Evolutionary conservation across 495 filamentous ascomycete species (phyloP), one percentile per base, ranked within the genome.

Genomic region (Sphaerosporella brunnea): DNA sequence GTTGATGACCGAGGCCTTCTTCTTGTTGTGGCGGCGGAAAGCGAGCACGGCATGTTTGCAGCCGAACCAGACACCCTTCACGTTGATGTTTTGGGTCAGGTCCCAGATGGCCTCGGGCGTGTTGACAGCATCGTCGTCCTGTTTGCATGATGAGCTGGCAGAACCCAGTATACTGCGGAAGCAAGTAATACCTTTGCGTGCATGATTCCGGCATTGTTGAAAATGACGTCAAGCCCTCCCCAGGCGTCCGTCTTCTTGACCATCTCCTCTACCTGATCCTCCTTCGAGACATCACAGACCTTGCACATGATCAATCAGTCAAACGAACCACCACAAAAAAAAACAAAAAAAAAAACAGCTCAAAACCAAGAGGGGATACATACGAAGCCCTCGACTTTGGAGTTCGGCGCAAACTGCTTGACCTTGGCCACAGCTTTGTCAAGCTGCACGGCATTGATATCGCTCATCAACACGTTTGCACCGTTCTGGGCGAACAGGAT

Each of bases 171-270:
- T 34, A 23, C 24, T n/a, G 28, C 7, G 28, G 28, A 32, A 13
- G 28, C 7, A 32, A 32, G 28, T n/a, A n/a, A 32, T 5, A 61
- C 56, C 8, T 80, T 69, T 24, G 72, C 73, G 63, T 95, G 86
- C 90, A 97, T 97, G 61, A 97, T 97, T 15, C 90, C 90, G 0
- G 90, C 90, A 61, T 97, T 97, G 73, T 97, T 97, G 75, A 94
- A 97, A 52, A 97, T 82, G 54, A 95, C 70, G 62, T 97, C 90
- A 0, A 84, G 67, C n/a, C 90, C 90, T 55, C 86, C 88, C 84
- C 83, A 93, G 38, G 66, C 50, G 58, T 95, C 87, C 39, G 85
- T 62, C 1, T 68, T 0, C 0, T 30, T 28, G 11, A 59, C 25
- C 25, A 54, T 35, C 0, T 1, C 23, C 32, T 52, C 16, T 2